Evolutionary conservation across 176 grass and related monocot genomes (phyloP).

Genomic region (Alloteropsis semialata): DNA sequence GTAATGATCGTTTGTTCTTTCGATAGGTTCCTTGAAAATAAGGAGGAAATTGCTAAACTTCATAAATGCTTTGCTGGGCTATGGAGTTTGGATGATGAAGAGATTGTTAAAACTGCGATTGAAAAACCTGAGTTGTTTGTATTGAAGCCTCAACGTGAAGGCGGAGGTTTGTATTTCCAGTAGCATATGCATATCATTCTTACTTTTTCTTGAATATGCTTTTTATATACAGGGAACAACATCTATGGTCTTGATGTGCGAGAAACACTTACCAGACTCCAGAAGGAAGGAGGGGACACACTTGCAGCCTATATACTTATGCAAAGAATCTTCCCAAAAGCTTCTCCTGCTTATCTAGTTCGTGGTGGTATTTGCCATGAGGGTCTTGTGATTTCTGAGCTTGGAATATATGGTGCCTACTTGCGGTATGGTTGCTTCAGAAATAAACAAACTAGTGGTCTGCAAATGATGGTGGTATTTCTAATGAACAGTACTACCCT

Average conservation of each 20-base stretch:
- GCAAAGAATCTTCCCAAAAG: slow-evolving; percentile 93
- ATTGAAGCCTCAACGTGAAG: slow-evolving; percentile 97
- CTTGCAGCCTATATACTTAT: slow-evolving; percentile 88
- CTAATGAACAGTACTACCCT: slow-evolving; percentile 6
- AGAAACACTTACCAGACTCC: slow-evolving; percentile 63
- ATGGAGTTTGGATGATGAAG: slow-evolving; percentile 94
- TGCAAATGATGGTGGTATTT: neutral
- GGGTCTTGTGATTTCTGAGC: slow-evolving; percentile 77
- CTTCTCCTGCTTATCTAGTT: slow-evolving; percentile 67
- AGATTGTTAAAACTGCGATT: slow-evolving; percentile 59
- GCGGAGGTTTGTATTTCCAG: slow-evolving; percentile 64
- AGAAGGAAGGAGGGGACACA: slow-evolving; percentile 58
- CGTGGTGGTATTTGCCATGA: slow-evolving; percentile 77
- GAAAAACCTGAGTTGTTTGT: slow-evolving; percentile 87
- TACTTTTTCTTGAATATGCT: slow-evolving; percentile 22
- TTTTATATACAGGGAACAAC: slow-evolving; percentile 72
- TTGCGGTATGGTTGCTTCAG: slow-evolving; percentile 44
- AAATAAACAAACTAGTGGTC: neutral
- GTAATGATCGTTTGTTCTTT: slow-evolving; percentile 15
- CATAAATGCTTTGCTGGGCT: slow-evolving; percentile 92
- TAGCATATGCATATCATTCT: slow-evolving; percentile 3
- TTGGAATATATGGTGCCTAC: slow-evolving; percentile 87
- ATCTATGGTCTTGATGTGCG: slow-evolving; percentile 73
- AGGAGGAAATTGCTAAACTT: slow-evolving; percentile 66
- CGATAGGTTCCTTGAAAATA: slow-evolving; percentile 71